Base-by-base conservation (phyloP, 768 basidiomycete genomes). In the Amanita phalloides region DNA sequence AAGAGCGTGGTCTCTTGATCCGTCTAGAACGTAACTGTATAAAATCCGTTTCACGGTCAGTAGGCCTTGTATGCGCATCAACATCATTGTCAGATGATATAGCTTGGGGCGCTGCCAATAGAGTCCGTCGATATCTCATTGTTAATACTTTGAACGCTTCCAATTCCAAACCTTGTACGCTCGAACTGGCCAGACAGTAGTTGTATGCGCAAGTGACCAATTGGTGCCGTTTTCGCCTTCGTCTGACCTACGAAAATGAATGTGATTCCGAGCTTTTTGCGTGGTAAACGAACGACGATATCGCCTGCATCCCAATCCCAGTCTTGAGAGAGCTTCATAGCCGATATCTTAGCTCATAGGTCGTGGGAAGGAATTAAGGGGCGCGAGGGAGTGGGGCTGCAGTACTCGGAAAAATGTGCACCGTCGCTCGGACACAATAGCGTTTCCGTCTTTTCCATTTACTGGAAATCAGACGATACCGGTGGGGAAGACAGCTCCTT, bases 361-460 rank as follows among this genome's bases (percentile, higher is more conserved):
- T 17, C 17, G 17, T 17, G 17, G 17, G 17, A 17, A 17, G 17
- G 17, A 17, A 17, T 17, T 17, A 17, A 17, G 17, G 17, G 17
- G 17, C 17, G 17, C 17, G 17, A 17, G 17, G 17, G 17, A n/a
- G n/a, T n/a, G n/a, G n/a, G n/a, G n/a, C n/a, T n/a, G n/a, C 17
- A 17, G 17, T 17, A 17, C 17, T 17, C 17, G 17, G 17, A 17
- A 17, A 17, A n/a, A n/a, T n/a, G n/a, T n/a, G n/a, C 17, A 17
- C 17, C 17, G 17, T 17, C 17, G 17, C 42, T 51, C 42, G 20
- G 50, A 51, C 51, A 52, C 23, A 28, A 52, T 52, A 36, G 17
- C 6, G 26, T 52, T 52, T 45, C 51, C n/a, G 51, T 52, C 51
- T 45, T 52, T 45, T 52, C 51, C 43, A 43, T 52, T 45, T 52